Conservation (phyloP, 345 rosid species). For the Syzygium aqueum region DNA sequence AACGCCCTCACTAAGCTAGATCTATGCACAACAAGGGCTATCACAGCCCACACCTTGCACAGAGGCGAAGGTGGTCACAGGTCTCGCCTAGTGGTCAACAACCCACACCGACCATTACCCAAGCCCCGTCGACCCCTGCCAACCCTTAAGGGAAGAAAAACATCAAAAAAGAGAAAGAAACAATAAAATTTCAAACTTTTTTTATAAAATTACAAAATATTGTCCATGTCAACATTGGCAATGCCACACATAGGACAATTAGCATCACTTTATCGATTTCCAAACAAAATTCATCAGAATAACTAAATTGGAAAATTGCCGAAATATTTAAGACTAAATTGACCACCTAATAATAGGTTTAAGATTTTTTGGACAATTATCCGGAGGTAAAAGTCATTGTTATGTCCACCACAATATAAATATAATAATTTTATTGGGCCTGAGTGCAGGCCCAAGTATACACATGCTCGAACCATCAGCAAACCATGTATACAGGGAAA, state of each 20-base stretch:
- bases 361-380: background rate
- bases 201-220: background rate
- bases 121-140: background rate
- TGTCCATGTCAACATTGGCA: rapidly evolving
- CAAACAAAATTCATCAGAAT: rapidly evolving
- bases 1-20: background rate
- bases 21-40: rapidly evolving
- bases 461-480: background rate
- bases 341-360: background rate
- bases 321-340: background rate
- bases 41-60: background rate
- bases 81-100: background rate
- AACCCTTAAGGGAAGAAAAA: background rate
- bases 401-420: background rate
- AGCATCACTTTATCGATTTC: background rate
- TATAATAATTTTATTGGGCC: background rate
- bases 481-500: background rate
- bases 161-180: background rate
- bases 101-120: background rate
- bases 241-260: background rate
- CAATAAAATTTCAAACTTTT: background rate
- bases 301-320: background rate
- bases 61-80: rapidly evolving
- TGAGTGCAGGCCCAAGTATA: background rate
- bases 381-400: background rate